Conservation (phyloP, 1,284 basidiomycete species). For the Apiotrichum gracile region DNA sequence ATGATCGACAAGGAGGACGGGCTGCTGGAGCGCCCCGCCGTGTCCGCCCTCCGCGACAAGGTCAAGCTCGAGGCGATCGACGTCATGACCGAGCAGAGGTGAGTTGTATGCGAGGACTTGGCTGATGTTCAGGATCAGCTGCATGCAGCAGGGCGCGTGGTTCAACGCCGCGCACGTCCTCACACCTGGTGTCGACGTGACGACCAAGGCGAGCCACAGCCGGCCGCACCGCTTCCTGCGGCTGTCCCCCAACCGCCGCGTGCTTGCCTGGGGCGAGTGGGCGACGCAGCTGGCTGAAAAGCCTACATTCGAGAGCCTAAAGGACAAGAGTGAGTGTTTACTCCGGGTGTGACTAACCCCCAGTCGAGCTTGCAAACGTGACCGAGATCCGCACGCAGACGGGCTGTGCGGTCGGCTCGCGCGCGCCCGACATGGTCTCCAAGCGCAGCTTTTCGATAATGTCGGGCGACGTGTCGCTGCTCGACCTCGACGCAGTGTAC, state of each 20-base stretch:
- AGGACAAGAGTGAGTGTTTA: slow-evolving; percentile 56
- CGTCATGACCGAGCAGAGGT: slow-evolving; percentile 81
- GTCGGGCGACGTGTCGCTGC: slow-evolving; percentile 61
- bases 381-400: slow-evolving; percentile 72
- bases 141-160: slow-evolving; percentile 44
- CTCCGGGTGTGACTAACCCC: neutral
- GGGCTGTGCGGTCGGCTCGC: slow-evolving; percentile 55
- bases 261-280: slow-evolving; percentile 39
- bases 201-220: slow-evolving; percentile 18
- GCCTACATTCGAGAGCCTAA: slow-evolving; percentile 29
- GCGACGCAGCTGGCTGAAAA: slow-evolving; percentile 12
- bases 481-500: slow-evolving; percentile 81
- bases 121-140: slow-evolving; percentile 26
- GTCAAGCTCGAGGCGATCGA: slow-evolving; percentile 88
- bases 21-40: slow-evolving; percentile 71
- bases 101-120: slow-evolving; percentile 4
- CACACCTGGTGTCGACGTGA: slow-evolving; percentile 21
- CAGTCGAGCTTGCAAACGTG: slow-evolving; percentile 67
- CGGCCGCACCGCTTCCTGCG: slow-evolving; percentile 38
- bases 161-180: slow-evolving; percentile 38
- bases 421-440: slow-evolving; percentile 49
- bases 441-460: slow-evolving; percentile 74
- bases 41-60: slow-evolving; percentile 78
- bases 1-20: slow-evolving; percentile 90
- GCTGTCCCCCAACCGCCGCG: slow-evolving; percentile 35